Percentiles rank a stretch among this genome's conserved stretches.
Conservation (phyloP, 2,329 filamentous ascomycete genomes). For the Fusarium sp. region DNA sequence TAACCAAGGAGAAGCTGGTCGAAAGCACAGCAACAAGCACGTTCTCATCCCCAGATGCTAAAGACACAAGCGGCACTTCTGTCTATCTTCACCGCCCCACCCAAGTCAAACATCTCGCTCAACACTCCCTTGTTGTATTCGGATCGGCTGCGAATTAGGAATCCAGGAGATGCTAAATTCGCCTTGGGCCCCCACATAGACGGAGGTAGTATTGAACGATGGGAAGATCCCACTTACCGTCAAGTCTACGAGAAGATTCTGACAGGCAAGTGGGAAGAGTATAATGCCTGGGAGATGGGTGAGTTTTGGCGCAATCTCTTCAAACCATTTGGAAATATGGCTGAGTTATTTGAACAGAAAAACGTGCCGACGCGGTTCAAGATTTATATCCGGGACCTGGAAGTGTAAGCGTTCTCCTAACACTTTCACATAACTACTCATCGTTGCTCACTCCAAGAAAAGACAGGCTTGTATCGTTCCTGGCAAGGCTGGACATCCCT, state of each 20-base stretch:
- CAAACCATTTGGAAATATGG: not conserved
- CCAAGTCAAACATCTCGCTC: not conserved
- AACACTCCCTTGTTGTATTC: constrained; percentile 1
- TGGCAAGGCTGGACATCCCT: constrained; percentile 5
- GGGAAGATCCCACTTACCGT: too few relatives aligned
- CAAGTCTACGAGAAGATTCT: constrained; percentile 2
- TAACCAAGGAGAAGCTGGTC: not conserved
- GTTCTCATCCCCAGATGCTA: not conserved
- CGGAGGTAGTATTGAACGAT: too few relatives aligned
- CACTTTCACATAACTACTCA: too few relatives aligned
- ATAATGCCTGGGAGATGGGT: constrained; percentile 1
- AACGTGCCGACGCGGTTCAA: constrained; percentile 2
- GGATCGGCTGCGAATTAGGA: constrained; percentile 1
- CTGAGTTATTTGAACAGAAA: not conserved
- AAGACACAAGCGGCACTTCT: constrained; percentile 1
- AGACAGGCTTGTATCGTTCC: too few relatives aligned
- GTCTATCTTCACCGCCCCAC: not conserved
- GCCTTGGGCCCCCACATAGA: not conserved
- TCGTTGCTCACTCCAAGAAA: too few relatives aligned
- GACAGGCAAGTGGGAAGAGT: constrained; percentile 1
- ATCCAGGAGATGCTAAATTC: constrained; percentile 1
- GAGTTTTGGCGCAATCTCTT: too few relatives aligned
- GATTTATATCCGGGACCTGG: not conserved
- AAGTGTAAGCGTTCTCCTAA: not conserved
- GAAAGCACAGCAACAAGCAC: not conserved